A percentile compares a stretch with the other conserved stretches of the same genome.
These are phyloP conservation scores for Taiozyma sp. DNA, from an alignment of 1,139 yeast genomes.

Conservation along the genomic window DNA sequence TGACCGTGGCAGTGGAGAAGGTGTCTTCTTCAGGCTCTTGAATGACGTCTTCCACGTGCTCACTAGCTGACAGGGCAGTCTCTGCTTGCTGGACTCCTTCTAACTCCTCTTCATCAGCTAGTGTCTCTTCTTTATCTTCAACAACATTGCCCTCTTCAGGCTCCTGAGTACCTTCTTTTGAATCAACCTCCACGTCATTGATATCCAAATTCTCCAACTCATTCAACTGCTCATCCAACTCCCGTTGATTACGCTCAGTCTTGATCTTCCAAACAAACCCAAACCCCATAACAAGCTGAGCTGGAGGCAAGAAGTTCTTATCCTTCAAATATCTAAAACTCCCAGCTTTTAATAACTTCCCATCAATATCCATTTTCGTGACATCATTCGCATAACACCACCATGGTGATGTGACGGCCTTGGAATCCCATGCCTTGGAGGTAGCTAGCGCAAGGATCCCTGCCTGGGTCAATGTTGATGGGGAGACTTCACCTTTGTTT, in stretches of 20 bases:
- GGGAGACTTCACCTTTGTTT: conserved; percentile 47
- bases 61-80: background rate
- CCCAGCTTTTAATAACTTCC: conserved; percentile 59
- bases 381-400: conserved; percentile 62
- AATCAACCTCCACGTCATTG: conserved; percentile 15
- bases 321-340: conserved; percentile 47
- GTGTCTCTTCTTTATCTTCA: conserved; percentile 5
- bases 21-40: conserved; percentile 11
- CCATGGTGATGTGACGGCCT: conserved; percentile 81
- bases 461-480: conserved; percentile 84
- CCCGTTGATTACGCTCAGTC: conserved; percentile 21
- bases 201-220: conserved; percentile 24
- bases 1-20: conserved; percentile 3
- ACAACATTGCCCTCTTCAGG: conserved; percentile 8
- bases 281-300: conserved; percentile 84
- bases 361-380: conserved; percentile 62
- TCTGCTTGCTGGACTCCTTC: background rate
- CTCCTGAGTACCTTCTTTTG: conserved; percentile 8
- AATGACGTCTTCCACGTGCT: background rate
- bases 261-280: conserved; percentile 69
- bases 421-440: conserved; percentile 86
- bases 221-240: conserved; percentile 14
- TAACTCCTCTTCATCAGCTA: background rate
- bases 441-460: conserved; percentile 80
- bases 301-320: conserved; percentile 69